phyloP scores from a whole-genome alignment of 2,329 filamentous ascomycete species.

The Nigrospora sphaerica region DNA sequence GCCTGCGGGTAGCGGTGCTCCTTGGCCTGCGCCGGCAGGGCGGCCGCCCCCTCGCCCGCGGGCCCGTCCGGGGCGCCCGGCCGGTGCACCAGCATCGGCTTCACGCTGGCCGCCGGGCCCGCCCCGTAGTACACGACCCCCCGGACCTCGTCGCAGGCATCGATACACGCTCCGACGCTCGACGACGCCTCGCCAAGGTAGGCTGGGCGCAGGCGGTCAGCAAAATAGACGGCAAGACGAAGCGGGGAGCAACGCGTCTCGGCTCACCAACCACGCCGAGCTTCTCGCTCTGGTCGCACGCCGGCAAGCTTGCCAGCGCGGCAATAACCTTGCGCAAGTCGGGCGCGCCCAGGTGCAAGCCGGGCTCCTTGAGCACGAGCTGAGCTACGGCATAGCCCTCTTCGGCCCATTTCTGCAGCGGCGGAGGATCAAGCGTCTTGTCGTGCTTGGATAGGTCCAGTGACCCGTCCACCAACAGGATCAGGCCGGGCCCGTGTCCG shows the following conservation, averaged over 20 bases:
- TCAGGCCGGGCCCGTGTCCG: conserved; percentile 28
- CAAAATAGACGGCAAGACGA: not conserved
- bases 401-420: conserved; percentile 62
- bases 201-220: not conserved
- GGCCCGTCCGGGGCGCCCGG: conserved; percentile 1
- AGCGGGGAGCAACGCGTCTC: not conserved
- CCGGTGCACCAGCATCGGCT: conserved; percentile 7
- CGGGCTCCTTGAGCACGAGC: conserved; percentile 26
- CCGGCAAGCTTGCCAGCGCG: conserved; percentile 6
- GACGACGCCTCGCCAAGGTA: conserved; percentile 5
- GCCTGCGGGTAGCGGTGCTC: conserved; percentile 38
- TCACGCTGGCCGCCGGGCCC: not conserved
- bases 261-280: conserved; percentile 10
- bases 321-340: conserved; percentile 4
- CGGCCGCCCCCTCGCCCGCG: not conserved
- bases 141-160: conserved; percentile 12
- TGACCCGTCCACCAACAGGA: conserved; percentile 19
- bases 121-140: conserved; percentile 10
- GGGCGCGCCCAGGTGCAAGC: not conserved
- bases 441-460: conserved; percentile 11
- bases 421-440: conserved; percentile 38
- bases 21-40: not conserved
- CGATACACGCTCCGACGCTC: conserved; percentile 9
- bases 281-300: conserved; percentile 7
- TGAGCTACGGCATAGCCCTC: conserved; percentile 60